A percentile compares a stretch with the other conserved stretches of the same genome.
Conservation (phyloP, 1,284 basidiomycete species). For the Cutaneotrichosporon mucoides region DNA sequence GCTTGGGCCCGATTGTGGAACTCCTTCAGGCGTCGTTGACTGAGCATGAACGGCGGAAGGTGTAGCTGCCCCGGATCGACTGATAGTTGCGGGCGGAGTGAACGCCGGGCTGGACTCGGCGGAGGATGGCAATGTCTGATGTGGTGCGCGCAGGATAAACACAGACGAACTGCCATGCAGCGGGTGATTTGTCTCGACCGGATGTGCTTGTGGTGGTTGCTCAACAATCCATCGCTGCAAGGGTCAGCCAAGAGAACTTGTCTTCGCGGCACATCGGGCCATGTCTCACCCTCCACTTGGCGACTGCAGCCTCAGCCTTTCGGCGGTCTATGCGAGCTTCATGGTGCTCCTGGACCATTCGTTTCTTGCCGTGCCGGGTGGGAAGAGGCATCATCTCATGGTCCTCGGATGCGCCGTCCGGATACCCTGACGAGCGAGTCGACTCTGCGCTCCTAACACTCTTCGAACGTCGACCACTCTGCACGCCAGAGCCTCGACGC, state of each 20-base stretch:
- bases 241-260: slow-evolving; percentile 2
- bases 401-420: slow-evolving; percentile 2
- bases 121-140: too few relatives aligned
- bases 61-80: too few relatives aligned
- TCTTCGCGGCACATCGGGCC: too few relatives aligned
- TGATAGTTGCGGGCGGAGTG: not conserved
- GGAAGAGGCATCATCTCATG: slow-evolving; percentile 15
- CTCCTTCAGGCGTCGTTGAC: too few relatives aligned
- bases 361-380: slow-evolving; percentile 9
- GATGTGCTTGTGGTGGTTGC: slow-evolving; percentile 20
- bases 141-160: not conserved
- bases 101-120: not conserved
- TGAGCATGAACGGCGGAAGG: too few relatives aligned
- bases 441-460: slow-evolving; percentile 10
- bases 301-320: slow-evolving; percentile 38
- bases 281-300: slow-evolving; percentile 42
- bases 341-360: slow-evolving; percentile 11
- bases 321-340: slow-evolving; percentile 11
- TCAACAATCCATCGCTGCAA: slow-evolving; percentile 40
- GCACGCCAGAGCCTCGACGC: slow-evolving; percentile 4
- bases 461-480: slow-evolving; percentile 2
- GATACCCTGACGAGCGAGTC: slow-evolving; percentile 3
- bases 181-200: slow-evolving; percentile 1
- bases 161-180: not conserved
- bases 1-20: not conserved